Evolutionary conservation across 1,284 basidiomycete genomes (phyloP).

Genomic region (Peniophora sp.): DNA sequence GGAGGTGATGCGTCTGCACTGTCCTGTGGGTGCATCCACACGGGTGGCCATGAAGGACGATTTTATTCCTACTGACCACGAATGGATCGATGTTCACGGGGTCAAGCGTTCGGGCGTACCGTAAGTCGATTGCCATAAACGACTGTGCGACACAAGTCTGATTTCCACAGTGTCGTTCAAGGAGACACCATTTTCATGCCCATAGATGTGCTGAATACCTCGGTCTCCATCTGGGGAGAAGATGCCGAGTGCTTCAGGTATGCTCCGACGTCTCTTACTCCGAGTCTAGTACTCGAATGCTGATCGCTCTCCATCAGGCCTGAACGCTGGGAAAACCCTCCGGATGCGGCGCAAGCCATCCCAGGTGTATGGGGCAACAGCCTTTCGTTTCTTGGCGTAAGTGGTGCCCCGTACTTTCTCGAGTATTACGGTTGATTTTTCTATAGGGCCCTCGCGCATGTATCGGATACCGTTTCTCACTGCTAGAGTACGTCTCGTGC

Average conservation of each 20-base stretch:
- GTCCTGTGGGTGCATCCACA: conserved; percentile 28
- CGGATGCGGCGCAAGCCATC: background rate
- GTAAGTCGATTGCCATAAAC: conserved; percentile 8
- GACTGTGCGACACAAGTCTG: conserved; percentile 10
- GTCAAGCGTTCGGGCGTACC: conserved; percentile 2
- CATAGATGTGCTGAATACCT: conserved; percentile 14
- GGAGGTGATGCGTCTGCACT: conserved; percentile 46
- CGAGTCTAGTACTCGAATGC: background rate
- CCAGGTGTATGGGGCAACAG: conserved; percentile 13
- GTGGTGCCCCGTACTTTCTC: conserved; percentile 11
- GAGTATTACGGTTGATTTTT: too few relatives aligned
- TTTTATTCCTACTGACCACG: conserved; percentile 23
- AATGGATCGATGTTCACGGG: conserved; percentile 1
- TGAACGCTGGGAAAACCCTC: background rate
- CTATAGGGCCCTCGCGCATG: conserved; percentile 29
- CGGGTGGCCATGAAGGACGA: conserved; percentile 23
- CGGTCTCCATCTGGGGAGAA: conserved; percentile 19
- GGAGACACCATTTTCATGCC: conserved; percentile 11
- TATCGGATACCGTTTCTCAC: conserved; percentile 63
- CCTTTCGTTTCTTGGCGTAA: conserved; percentile 54
- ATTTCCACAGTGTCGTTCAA: background rate
- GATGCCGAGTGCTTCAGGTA: conserved; percentile 29
- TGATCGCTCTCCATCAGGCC: background rate
- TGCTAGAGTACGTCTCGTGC: conserved; percentile 41
- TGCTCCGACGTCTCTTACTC: conserved; percentile 14